Base-by-base conservation (phyloP, 352 stramenopile genomes). In the Phytophthora europaea region DNA sequence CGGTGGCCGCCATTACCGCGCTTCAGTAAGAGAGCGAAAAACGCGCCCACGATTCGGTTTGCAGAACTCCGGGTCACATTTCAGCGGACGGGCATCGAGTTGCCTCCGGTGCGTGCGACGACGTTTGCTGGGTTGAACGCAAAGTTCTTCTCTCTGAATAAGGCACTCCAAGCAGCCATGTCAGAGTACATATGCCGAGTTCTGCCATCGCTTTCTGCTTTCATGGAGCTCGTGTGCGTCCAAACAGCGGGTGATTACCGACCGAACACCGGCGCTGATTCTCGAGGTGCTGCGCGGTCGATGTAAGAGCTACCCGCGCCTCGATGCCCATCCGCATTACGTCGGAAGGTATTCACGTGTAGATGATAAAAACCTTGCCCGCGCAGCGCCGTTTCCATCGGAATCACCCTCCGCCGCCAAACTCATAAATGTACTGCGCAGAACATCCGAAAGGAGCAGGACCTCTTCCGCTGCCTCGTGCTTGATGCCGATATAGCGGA, bases 371-470 rank as follows among this genome's bases (percentile, higher is more conserved):
- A 4, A 0, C 6, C 4, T n/a, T 52, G 33, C 50, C 50, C 3
- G 33, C 18, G 38, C 57, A 67, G 48, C 13, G 20, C 3, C 33
- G 58, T 33, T 50, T 48, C 13, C 20, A 31, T 20, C 51, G 50
- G 52, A 65, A 72, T 33, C 55, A 72, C 23, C 31, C 6, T 72
- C 56, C 33, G 57, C 48, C 10, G n/a, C 22, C 3, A 47, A 66
- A 2, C 45, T 38, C 2, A 34, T 75, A 26, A 54, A 61, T 33
- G 48, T 67, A 1, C 50, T 75, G 15, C 54, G 68, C 50, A 67
- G 56, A 70, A 71, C 43, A 57, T 70, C 13, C 26, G 61, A 0
- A 63, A 47, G 54, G n/a, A 72, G 53, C 68, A 75, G 48, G 61
- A 75, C 28, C 26, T 23, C 3, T 6, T 54, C 1, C 31, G 69